Evolutionary conservation across 1,139 yeast species (phyloP).

Genomic region (Pichia kudriavzevii): DNA sequence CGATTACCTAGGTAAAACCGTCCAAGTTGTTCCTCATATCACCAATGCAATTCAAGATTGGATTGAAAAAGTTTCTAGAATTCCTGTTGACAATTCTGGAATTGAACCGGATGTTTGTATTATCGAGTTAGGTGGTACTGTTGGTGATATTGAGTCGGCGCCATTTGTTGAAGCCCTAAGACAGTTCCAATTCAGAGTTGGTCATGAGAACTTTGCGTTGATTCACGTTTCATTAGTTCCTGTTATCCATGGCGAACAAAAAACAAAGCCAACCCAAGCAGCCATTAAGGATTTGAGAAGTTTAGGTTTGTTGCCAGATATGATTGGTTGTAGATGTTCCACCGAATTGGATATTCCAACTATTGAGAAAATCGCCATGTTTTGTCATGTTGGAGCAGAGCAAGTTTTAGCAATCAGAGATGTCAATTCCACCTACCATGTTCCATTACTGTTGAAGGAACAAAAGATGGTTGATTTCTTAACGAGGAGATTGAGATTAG

Average conservation of each 20-base stretch:
- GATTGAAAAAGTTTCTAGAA: slow-evolving; percentile 86
- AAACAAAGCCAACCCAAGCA: slow-evolving; percentile 98
- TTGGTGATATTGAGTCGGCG: slow-evolving; percentile 98
- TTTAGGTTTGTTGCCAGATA: slow-evolving; percentile 89
- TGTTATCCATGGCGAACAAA: slow-evolving; percentile 96
- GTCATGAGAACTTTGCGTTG: slow-evolving; percentile 85
- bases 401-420: slow-evolving; percentile 97
- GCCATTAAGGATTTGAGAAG: slow-evolving; percentile 96
- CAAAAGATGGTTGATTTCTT: slow-evolving; percentile 79
- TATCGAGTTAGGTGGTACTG: slow-evolving; percentile 97
- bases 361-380: slow-evolving; percentile 94
- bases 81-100: slow-evolving; percentile 91
- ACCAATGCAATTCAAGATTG: slow-evolving; percentile 98
- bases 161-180: slow-evolving; percentile 98
- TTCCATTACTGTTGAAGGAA: slow-evolving; percentile 82
- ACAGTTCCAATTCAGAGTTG: slow-evolving; percentile 97
- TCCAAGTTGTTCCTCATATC: slow-evolving; percentile 96
- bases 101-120: slow-evolving; percentile 90
- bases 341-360: slow-evolving; percentile 75
- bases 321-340: slow-evolving; percentile 96
- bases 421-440: slow-evolving; percentile 95
- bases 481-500: slow-evolving; percentile 57
- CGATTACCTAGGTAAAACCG: slow-evolving; percentile 98
- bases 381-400: slow-evolving; percentile 96
- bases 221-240: slow-evolving; percentile 97